Evolutionary conservation across 345 rosid genomes (phyloP).

Genomic region (Sisymbrium altissimum): DNA sequence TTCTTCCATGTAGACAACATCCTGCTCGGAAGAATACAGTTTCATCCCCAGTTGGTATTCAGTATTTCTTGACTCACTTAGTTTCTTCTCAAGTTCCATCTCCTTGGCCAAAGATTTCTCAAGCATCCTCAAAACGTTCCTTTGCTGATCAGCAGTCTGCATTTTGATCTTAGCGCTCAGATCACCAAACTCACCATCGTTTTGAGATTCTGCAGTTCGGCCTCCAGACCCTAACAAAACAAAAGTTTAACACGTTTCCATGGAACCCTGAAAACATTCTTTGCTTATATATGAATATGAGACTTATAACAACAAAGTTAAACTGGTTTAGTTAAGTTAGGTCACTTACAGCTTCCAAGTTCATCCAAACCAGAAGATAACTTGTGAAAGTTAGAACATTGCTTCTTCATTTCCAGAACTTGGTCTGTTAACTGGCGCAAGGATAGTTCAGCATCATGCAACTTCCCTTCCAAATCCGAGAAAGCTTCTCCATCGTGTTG

Average conservation of each 20-base stretch:
- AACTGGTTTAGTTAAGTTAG: background rate
- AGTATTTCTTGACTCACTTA: slow-evolving; percentile 57
- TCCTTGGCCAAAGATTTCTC: slow-evolving; percentile 95
- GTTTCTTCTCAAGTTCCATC: slow-evolving; percentile 81
- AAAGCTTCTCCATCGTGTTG: slow-evolving; percentile 44
- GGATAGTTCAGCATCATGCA: slow-evolving; percentile 51
- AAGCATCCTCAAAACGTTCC: slow-evolving; percentile 76
- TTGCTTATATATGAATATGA: background rate
- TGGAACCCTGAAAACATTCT: background rate
- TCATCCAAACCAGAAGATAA: slow-evolving; percentile 44
- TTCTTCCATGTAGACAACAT: slow-evolving; percentile 56
- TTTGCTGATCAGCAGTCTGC: slow-evolving; percentile 86
- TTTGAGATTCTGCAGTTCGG: slow-evolving; percentile 22
- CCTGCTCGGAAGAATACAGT: slow-evolving; percentile 56
- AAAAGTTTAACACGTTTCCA: background rate
- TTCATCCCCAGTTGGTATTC: slow-evolving; percentile 56
- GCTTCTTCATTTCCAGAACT: slow-evolving; percentile 62
- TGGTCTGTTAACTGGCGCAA: slow-evolving; percentile 55
- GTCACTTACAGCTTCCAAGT: slow-evolving; percentile 50
- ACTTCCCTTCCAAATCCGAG: slow-evolving; percentile 56
- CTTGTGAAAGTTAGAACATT: slow-evolving; percentile 54
- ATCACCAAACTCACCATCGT: slow-evolving; percentile 43
- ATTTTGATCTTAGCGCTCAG: slow-evolving; percentile 49
- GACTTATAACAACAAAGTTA: background rate
- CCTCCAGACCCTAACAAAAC: slow-evolving; percentile 49